phyloP scores from a whole-genome alignment of 108 stramenopile genomes.

The Fistulifera solaris region DNA sequence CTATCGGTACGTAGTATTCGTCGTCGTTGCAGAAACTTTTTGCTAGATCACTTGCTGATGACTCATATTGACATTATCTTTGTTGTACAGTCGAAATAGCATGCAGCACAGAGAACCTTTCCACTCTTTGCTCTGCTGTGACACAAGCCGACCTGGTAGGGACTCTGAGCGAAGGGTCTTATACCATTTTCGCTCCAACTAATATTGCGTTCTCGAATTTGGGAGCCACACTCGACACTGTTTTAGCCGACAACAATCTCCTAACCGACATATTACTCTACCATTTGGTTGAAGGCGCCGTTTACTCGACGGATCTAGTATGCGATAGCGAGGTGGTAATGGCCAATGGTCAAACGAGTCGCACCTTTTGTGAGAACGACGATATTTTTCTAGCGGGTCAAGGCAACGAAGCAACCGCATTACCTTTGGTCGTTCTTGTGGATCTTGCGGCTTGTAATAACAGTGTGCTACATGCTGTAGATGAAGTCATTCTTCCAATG shows the following conservation, averaged over 20 bases:
- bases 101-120: constrained; percentile 18
- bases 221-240: constrained; percentile 1
- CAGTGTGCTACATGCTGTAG: constrained; percentile 47
- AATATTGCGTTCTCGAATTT: constrained; percentile 31
- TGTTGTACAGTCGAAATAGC: constrained; percentile 26
- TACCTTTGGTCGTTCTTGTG: too few species aligned
- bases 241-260: constrained; percentile 3
- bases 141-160: constrained; percentile 26
- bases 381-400: too few species aligned
- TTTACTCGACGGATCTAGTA: neutral
- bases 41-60: too few species aligned
- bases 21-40: too few species aligned
- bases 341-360: neutral
- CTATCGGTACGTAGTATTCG: too few species aligned
- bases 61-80: too few species aligned
- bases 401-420: too few species aligned
- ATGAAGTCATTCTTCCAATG: constrained; percentile 27
- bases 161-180: constrained; percentile 18
- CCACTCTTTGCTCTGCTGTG: constrained; percentile 23
- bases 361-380: too few species aligned
- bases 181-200: constrained; percentile 35
- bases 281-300: constrained; percentile 13
- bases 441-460: constrained; percentile 9
- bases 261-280: constrained; percentile 10
- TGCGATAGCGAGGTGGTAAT: neutral